Percentiles rank a stretch among this genome's conserved stretches.
Evolutionary conservation across 768 basidiomycete genomes (phyloP).

Genomic region (Suillus placidus): DNA sequence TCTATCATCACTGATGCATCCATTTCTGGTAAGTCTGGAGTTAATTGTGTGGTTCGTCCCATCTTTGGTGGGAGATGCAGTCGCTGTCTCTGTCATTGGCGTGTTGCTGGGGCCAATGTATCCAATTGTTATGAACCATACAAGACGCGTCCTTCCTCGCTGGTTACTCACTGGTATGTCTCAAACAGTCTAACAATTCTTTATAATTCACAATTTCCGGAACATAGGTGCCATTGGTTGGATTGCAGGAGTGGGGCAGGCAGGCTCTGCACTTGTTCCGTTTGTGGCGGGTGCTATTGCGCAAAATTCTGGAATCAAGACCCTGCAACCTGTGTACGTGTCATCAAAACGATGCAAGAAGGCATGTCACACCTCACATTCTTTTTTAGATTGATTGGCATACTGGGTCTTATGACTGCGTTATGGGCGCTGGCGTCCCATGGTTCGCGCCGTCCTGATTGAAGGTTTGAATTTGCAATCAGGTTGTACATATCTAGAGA

Average conservation of each 20-base stretch:
- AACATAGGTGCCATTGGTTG: constrained; percentile 59
- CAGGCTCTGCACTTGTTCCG: constrained; percentile 71
- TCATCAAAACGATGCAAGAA: background rate
- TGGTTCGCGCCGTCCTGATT: constrained; percentile 11
- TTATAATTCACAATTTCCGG: background rate
- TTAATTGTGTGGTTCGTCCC: constrained; percentile 61
- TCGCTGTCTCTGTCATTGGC: constrained; percentile 60
- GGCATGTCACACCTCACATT: background rate
- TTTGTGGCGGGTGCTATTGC: constrained; percentile 75
- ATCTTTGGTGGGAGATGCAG: constrained; percentile 52
- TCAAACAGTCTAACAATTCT: background rate
- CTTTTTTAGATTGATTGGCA: constrained; percentile 22
- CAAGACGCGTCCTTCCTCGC: constrained; percentile 66
- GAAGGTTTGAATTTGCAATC: background rate
- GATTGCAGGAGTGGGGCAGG: constrained; percentile 70
- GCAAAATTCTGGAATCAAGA: constrained; percentile 53
- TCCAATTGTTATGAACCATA: constrained; percentile 67
- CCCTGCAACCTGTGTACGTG: constrained; percentile 40
- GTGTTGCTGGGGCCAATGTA: constrained; percentile 55
- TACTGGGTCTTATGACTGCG: constrained; percentile 37
- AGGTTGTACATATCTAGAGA: background rate
- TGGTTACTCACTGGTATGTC: constrained; percentile 59
- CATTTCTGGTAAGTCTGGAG: constrained; percentile 45
- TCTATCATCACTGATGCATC: constrained; percentile 22
- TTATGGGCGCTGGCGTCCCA: constrained; percentile 38